Evolutionary conservation across 257 asterid species (phyloP), one percentile per base, ranked within the genome.

Genomic region (Nicotiana obtusifolia): DNA sequence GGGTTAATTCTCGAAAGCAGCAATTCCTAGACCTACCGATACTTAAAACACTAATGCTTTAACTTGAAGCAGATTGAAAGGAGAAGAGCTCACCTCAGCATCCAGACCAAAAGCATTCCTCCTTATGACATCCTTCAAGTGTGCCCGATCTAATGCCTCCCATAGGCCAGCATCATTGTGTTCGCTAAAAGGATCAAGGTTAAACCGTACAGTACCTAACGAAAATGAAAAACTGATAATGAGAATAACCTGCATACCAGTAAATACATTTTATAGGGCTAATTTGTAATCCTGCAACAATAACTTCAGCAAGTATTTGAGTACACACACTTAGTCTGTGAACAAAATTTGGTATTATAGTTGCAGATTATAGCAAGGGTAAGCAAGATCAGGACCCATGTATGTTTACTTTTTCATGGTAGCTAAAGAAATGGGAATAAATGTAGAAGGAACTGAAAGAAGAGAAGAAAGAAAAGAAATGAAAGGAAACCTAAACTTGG

Each of bases 91-190:
- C 61, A 95, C 98, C 98, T 93, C 97, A 52, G 98, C 90, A 87
- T 95, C 97, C 76, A 95, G 88, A 68, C 98, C 97, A 52, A 87
- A 80, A 57, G 91, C 79, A 88, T 84, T 90, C 84, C 90, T 91
- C 81, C 92, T 86, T 88, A 95, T 89, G 80, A 89, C 93, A 83
- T 91, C 93, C 85, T 93, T 93, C 47, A 95, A 86, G 88, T 92
- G 97, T 14, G 98, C 97, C 64, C 95, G 85, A 84, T 93, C 98
- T 82, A 95, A 83, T 33, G 97, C 95, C 87, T 93, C 98, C 98
- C 98, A 95, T 6, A 95, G 91, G 86, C 90, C 97, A 7, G 91
- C 86, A 82, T 94, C 97, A 61, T 86, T 87, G 84, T 92, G 98
- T 82, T 94, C 97, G 56, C 91, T 79, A 81, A 94, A 94, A 65